These are phyloP conservation scores for Candida nitratophila DNA, from an alignment of 805 yeast genomes.

Conservation along the genomic window DNA sequence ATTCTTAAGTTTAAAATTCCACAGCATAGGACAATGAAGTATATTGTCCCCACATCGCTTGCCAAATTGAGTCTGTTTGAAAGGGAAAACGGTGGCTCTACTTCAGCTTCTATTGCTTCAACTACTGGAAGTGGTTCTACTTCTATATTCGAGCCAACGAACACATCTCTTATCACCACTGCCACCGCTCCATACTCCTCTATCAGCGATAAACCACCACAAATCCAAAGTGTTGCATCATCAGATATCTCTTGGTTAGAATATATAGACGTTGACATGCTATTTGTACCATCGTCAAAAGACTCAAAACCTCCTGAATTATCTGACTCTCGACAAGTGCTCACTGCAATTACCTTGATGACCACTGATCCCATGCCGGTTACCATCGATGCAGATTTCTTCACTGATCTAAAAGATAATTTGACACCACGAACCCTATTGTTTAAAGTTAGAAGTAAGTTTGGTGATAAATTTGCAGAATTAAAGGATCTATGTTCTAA, in stretches of 20 bases:
- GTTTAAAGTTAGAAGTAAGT: not conserved
- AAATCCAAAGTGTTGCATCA: not conserved
- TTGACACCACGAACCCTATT: not conserved
- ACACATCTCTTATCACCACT: not conserved
- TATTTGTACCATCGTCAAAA: slow-evolving; percentile 2
- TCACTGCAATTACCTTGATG: slow-evolving; percentile 6
- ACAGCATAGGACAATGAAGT: not conserved
- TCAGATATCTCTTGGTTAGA: not conserved
- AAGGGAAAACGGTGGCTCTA: not conserved
- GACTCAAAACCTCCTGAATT: slow-evolving; percentile 7
- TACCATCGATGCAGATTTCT: slow-evolving; percentile 27
- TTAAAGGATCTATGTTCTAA: slow-evolving; percentile 1
- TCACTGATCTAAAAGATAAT: slow-evolving; percentile 9
- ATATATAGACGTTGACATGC: slow-evolving; percentile 4
- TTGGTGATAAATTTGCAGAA: slow-evolving; percentile 5
- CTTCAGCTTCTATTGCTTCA: not conserved
- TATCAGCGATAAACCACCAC: not conserved
- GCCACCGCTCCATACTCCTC: not conserved
- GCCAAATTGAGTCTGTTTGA: not conserved
- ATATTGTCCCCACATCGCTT: not conserved
- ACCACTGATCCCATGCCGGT: slow-evolving; percentile 28
- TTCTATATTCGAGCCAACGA: not conserved
- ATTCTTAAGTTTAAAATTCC: not conserved
- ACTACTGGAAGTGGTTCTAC: not conserved
- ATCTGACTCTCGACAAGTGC: not conserved